Evolutionary conservation across 208 protist genomes (phyloP), one percentile per base, ranked within the genome.

Genomic region (Trypanosoma melophagium): DNA sequence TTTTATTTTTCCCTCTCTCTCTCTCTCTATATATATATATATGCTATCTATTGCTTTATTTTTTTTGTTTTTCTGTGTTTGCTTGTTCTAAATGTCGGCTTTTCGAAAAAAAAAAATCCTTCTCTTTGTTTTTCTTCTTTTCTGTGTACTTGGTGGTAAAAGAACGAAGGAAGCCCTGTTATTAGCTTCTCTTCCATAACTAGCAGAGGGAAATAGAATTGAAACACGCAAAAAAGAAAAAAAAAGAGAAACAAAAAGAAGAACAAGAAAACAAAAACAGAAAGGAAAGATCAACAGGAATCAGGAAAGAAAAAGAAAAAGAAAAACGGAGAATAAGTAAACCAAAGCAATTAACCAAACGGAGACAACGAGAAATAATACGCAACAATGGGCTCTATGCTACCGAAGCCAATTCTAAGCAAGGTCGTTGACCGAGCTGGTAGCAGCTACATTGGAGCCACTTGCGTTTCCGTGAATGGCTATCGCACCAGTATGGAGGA

Each of bases 401-500:
- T 95, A 47, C 89, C 86, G 35, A 95, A 95, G 77, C 89, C 89
- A 17, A 81, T 92, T 45, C 71, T 95, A 71, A 92, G 81, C 74
- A 93, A 95, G 71, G 81, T 90, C 17, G 79, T 87, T 22, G 89
- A 95, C 40, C 83, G 89, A n/a, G 74, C 69, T 17, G 89, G 89
- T 28, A 92, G 83, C 74, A 66, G 71, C 35, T 81, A 66, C 66
- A 69, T 88, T 19, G 78, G 79, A 58, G 71, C 71, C 2, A 78
- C 72, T 40, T 87, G 78, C 50, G 75, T 77, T 25, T 87, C 77
- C 10, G 71, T 94, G 59, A 93, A 96, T 69, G 90, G 90, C 25
- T 96, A 79, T 65, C 90, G 90, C 14, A 86, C 71, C 38, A 84
- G 76, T 7, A 97, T 97, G 92, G 89, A 97, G 71, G 92, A 97